A percentile compares a stretch with the other conserved stretches of the same genome.
Conservation (phyloP, 192 early-diverging fungal genomes). For the Podochytrium sp. region DNA sequence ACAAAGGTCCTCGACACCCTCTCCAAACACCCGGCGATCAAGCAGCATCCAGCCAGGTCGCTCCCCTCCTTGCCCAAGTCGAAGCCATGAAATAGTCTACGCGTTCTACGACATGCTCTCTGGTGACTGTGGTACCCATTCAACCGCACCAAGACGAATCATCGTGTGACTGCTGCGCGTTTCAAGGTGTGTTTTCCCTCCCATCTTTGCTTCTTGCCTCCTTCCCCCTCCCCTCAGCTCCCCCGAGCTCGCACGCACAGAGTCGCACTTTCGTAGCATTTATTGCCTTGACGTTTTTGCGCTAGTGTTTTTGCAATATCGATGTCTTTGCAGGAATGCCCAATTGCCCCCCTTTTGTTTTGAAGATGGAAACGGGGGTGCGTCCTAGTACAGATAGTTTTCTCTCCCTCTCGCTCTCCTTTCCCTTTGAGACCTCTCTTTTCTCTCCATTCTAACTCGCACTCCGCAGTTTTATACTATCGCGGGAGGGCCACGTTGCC, state of each 20-base stretch:
- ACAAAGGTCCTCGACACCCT: slow-evolving; percentile 44
- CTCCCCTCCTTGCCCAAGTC: slow-evolving; percentile 15
- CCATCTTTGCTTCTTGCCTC: background rate
- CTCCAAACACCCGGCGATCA: slow-evolving; percentile 36
- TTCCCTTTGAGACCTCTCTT: background rate
- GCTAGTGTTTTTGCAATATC: slow-evolving; percentile 40
- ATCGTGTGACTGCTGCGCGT: slow-evolving; percentile 57
- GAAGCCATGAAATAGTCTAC: slow-evolving; percentile 36
- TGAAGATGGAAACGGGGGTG: slow-evolving; percentile 19
- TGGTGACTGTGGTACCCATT: slow-evolving; percentile 50
- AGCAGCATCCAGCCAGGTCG: slow-evolving; percentile 34
- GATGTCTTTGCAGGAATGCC: slow-evolving; percentile 24
- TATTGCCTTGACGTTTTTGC: slow-evolving; percentile 34
- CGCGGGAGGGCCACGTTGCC: too few species aligned
- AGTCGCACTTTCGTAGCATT: slow-evolving; percentile 37
- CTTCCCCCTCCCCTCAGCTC: background rate
- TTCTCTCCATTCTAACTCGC: background rate
- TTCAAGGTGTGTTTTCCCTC: slow-evolving; percentile 44
- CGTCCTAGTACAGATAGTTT: slow-evolving; percentile 23
- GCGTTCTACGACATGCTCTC: slow-evolving; percentile 62
- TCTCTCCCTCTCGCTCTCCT: slow-evolving; percentile 3
- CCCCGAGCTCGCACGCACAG: slow-evolving; percentile 30
- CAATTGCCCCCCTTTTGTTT: slow-evolving; percentile 8
- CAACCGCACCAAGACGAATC: slow-evolving; percentile 56
- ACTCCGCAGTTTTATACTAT: slow-evolving; percentile 45